These are phyloP conservation scores for Vitis hybrid DNA, from an alignment of 177 flowering plant species.

Conservation along the genomic window DNA sequence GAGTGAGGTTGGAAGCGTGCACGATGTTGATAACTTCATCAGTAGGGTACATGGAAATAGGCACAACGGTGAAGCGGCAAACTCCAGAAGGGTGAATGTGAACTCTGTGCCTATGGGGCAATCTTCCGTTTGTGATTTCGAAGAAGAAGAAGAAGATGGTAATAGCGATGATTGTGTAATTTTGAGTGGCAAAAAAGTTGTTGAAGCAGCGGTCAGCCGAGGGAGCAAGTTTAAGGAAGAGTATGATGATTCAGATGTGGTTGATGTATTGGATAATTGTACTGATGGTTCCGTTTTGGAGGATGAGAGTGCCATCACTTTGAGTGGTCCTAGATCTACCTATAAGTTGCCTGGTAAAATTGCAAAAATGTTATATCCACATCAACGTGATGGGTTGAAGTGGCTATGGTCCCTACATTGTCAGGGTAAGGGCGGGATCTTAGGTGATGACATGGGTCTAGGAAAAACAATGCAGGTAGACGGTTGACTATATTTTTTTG, in stretches of 20 bases:
- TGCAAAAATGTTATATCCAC: slow-evolving; percentile 81
- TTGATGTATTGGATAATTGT: slow-evolving; percentile 22
- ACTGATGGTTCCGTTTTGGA: slow-evolving; percentile 20
- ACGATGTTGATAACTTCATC: slow-evolving; percentile 11
- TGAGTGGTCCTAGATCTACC: slow-evolving; percentile 41
- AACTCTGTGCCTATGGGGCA: slow-evolving; percentile 8
- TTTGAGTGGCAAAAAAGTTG: slow-evolving; percentile 26
- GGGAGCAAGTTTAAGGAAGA: slow-evolving; percentile 14
- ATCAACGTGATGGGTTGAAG: slow-evolving; percentile 85
- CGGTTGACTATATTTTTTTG: background rate
- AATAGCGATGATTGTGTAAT: slow-evolving; percentile 46
- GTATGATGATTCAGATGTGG: slow-evolving; percentile 13
- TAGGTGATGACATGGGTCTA: slow-evolving; percentile 99
- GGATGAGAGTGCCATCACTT: slow-evolving; percentile 33
- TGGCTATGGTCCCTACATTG: slow-evolving; percentile 98
- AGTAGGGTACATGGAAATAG: slow-evolving; percentile 6
- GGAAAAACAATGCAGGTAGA: slow-evolving; percentile 99
- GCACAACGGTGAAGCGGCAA: slow-evolving; percentile 7
- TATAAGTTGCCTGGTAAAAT: slow-evolving; percentile 60
- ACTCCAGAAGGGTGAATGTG: slow-evolving; percentile 9
- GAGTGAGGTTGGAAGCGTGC: background rate
- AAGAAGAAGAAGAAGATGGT: slow-evolving; percentile 24
- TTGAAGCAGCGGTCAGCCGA: slow-evolving; percentile 14
- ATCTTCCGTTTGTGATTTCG: slow-evolving; percentile 9
- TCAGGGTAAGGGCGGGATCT: slow-evolving; percentile 80